These are phyloP conservation scores for Tilletia indica DNA, from an alignment of 1,284 basidiomycete species.

Conservation along the genomic window DNA sequence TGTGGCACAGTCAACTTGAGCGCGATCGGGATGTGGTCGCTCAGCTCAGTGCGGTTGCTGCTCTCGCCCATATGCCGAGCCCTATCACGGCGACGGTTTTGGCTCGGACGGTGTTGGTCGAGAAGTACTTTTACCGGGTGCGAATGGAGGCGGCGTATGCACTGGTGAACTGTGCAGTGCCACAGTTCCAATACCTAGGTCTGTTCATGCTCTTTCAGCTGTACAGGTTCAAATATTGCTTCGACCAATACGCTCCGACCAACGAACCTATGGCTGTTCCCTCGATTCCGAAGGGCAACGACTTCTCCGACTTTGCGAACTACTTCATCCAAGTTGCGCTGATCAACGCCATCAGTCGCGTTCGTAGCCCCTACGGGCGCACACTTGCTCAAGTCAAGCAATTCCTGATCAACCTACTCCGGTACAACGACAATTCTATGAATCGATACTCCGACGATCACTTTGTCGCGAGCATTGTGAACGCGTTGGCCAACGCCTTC, in stretches of 20 bases:
- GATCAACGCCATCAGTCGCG: conserved; percentile 75
- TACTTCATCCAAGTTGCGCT: conserved; percentile 91
- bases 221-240: conserved; percentile 82
- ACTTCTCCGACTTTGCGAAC: conserved; percentile 85
- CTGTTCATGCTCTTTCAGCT: conserved; percentile 94
- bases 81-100: conserved; percentile 86
- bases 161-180: conserved; percentile 81
- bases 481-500: conserved; percentile 74
- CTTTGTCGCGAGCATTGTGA: conserved; percentile 83
- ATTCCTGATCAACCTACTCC: conserved; percentile 83
- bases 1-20: conserved; percentile 97
- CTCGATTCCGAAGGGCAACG: conserved; percentile 86
- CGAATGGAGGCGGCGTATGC: conserved; percentile 90
- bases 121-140: conserved; percentile 95
- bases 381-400: conserved; percentile 83
- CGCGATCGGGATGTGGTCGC: conserved; percentile 97
- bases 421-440: conserved; percentile 90
- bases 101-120: conserved; percentile 87
- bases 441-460: conserved; percentile 90
- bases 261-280: conserved; percentile 59
- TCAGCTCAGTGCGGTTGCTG: conserved; percentile 50
- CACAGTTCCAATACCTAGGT: conserved; percentile 77
- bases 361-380: conserved; percentile 76
- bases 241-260: conserved; percentile 54
- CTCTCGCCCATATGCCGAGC: conserved; percentile 74